phyloP scores from a whole-genome alignment of 73 alveolate genomes.

The Paramecium octaurelia region DNA sequence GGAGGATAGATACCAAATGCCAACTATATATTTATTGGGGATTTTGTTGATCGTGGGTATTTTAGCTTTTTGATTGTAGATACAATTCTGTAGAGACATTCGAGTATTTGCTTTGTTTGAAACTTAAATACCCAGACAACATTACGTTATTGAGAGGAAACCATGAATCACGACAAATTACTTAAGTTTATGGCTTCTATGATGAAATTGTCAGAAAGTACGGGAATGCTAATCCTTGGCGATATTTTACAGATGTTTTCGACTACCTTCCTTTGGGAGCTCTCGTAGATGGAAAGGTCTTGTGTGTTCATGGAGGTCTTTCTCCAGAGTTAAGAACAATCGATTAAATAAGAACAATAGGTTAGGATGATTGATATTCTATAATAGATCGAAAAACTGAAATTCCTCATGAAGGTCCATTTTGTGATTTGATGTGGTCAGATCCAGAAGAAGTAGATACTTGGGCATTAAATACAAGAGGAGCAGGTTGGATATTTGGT shows the following conservation, averaged over 20 bases:
- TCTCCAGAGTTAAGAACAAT: constrained; percentile 85
- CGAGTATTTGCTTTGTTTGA: constrained; percentile 85
- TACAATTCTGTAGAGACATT: constrained; percentile 93
- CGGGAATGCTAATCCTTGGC: constrained; percentile 97
- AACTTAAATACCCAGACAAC: constrained; percentile 85
- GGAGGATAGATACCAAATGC: constrained; percentile 77
- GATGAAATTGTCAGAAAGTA: constrained; percentile 92
- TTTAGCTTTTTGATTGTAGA: not conserved
- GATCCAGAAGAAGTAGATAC: constrained; percentile 95
- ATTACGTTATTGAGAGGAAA: constrained; percentile 91
- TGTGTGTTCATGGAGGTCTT: constrained; percentile 96
- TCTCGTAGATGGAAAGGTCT: constrained; percentile 72
- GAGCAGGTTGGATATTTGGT: constrained; percentile 97
- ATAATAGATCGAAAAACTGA: constrained; percentile 74
- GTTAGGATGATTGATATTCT: not conserved
- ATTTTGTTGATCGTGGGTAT: constrained; percentile 91
- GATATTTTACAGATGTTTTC: constrained; percentile 89
- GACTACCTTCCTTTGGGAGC: constrained; percentile 93
- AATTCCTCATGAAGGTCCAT: constrained; percentile 97
- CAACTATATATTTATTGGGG: constrained; percentile 87
- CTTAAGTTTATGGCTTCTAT: constrained; percentile 89
- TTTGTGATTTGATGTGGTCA: constrained; percentile 96
- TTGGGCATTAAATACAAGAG: constrained; percentile 93
- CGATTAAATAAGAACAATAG: constrained; percentile 69
- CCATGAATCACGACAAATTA: constrained; percentile 89